phyloP scores from a whole-genome alignment of 2,329 filamentous ascomycete species.

The Claviceps paspali region DNA sequence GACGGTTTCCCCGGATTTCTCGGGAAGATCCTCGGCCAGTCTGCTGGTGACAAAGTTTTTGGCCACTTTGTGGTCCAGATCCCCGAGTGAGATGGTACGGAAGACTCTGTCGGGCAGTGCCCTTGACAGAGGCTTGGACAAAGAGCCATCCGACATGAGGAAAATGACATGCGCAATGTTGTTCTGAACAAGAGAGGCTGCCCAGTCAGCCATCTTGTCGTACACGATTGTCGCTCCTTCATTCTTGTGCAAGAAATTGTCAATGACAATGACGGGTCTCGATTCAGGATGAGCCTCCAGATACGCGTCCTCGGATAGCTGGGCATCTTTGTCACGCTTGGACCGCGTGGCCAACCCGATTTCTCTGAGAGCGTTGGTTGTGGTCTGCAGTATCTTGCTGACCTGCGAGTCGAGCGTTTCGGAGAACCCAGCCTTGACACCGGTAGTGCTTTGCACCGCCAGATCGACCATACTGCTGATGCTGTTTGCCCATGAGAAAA shows the following conservation, averaged over 20 bases:
- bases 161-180: slow-evolving; percentile 93
- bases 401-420: slow-evolving; percentile 84
- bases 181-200: slow-evolving; percentile 66
- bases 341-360: slow-evolving; percentile 56
- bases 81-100: slow-evolving; percentile 69
- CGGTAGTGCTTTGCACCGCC: slow-evolving; percentile 84
- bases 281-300: slow-evolving; percentile 78
- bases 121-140: slow-evolving; percentile 73
- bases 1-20: slow-evolving; percentile 14
- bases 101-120: slow-evolving; percentile 85
- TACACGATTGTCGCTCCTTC: slow-evolving; percentile 50
- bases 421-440: slow-evolving; percentile 85
- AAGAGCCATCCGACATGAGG: slow-evolving; percentile 77
- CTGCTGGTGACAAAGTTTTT: slow-evolving; percentile 83
- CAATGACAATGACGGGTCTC: slow-evolving; percentile 71
- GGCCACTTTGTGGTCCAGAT: slow-evolving; percentile 72
- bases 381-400: slow-evolving; percentile 77
- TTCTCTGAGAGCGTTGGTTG: slow-evolving; percentile 60
- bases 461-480: slow-evolving; percentile 85
- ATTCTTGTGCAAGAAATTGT: slow-evolving; percentile 78
- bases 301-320: slow-evolving; percentile 69
- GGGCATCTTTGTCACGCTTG: slow-evolving; percentile 58
- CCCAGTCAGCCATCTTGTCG: slow-evolving; percentile 79
- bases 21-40: slow-evolving; percentile 37
- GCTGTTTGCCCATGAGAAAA: slow-evolving; percentile 95